Evolutionary conservation across 768 basidiomycete genomes (phyloP), one percentile per base, ranked within the genome.

Genomic region (Megacollybia marginata): DNA sequence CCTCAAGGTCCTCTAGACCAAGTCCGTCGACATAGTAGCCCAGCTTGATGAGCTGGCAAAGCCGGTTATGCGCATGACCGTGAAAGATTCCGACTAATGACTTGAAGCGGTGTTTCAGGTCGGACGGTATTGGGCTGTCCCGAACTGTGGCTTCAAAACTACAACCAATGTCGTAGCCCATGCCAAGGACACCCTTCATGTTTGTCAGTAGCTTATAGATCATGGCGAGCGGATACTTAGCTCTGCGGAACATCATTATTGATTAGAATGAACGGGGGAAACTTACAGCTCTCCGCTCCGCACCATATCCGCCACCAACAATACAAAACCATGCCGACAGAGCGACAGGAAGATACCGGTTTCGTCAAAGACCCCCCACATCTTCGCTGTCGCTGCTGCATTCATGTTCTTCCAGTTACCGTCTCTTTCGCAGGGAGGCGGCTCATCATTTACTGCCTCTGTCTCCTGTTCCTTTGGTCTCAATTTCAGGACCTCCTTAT

Each of bases 21-120:
- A n/a, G n/a, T n/a, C n/a, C n/a, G n/a, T n/a, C 35, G 10, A 10
- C 10, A 36, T 36, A 36, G 10, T 10, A 16, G 16, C 10, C 35
- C 35, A 36, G 35, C 35, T 36, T 36, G 10, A 36, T 10, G 16
- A 36, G 35, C 35, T 36, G 35, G 35, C 35, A 36, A 10, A 36
- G 35, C 35, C 35, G 35, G 16, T 36, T 36, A 16, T 36, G 35
- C 35, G 35, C 10, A 16, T 36, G 16, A 36, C 35, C 35, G 16
- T 36, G 35, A 36, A 36, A 36, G 16, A 36, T 10, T 10, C 35
- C 35, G 35, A 61, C 52, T 2, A 55, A 38, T 9, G 23, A 57
- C 0, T 28, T 52, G n/a, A 49, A 48, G 48, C 15, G 49, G 23
- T 10, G 18, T 11, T 11, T 54, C 50, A 40, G 16, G 16, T 10